Percentiles rank a stretch among this genome's conserved stretches.
phyloP scores from a whole-genome alignment of 1,139 yeast genomes.

The Meyerozyma elateridarum region DNA sequence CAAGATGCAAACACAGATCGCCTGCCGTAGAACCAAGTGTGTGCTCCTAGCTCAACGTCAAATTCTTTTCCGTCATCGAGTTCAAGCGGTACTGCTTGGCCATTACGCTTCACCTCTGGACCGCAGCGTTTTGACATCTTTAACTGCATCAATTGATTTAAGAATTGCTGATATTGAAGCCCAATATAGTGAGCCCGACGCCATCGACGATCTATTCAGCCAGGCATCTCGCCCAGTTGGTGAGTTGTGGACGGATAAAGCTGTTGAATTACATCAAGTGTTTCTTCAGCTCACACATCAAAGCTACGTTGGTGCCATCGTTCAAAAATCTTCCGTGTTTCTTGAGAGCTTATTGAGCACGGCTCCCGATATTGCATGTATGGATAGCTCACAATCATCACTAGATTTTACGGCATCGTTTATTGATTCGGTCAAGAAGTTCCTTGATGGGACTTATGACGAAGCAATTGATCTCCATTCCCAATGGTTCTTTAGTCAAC shows the following conservation, averaged over 20 bases:
- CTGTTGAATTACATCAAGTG: not conserved
- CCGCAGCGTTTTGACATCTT: not conserved
- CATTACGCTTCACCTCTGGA: not conserved
- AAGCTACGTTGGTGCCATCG: not conserved
- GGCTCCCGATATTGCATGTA: conserved; percentile 1
- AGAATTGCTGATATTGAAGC: not conserved
- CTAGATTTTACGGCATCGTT: not conserved
- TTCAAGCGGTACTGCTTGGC: not conserved
- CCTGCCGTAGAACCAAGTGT: not conserved
- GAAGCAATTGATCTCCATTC: not conserved
- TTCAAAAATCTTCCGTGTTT: not conserved
- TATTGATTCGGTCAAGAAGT: not conserved
- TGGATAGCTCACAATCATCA: not conserved
- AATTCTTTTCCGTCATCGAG: conserved; percentile 1
- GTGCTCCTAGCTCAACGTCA: not conserved
- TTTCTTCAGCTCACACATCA: not conserved
- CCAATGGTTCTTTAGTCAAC: conserved; percentile 2
- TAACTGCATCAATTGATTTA: not conserved
- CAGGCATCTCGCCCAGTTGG: conserved; percentile 1
- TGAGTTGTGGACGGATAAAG: too few relatives aligned
- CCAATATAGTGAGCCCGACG: not conserved
- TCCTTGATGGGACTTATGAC: not conserved
- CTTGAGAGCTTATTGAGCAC: conserved; percentile 2
- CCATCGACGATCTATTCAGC: conserved; percentile 1
- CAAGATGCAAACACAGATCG: not conserved